Conservation (phyloP, 1,284 basidiomycete species). For the Boletus subluridellus region DNA sequence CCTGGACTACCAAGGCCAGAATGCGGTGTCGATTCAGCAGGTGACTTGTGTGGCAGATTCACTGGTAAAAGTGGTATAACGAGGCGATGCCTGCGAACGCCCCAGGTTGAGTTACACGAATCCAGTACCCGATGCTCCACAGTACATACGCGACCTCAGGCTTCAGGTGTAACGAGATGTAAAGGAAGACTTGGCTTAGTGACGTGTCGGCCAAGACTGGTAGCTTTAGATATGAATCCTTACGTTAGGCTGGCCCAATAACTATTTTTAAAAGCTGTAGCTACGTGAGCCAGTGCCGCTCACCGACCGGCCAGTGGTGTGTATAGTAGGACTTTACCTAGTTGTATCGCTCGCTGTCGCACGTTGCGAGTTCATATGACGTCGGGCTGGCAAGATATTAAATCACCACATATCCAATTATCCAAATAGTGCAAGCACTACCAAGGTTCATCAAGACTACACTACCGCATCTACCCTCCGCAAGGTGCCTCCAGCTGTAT, state of each 20-base stretch:
- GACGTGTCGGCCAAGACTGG: too few relatives aligned
- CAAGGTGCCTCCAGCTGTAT: slow-evolving; percentile 69
- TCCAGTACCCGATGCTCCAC: background rate
- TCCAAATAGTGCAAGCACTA: slow-evolving; percentile 8
- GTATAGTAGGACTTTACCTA: too few relatives aligned
- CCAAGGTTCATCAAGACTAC: slow-evolving; percentile 8
- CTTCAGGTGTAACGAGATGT: background rate
- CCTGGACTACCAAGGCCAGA: background rate
- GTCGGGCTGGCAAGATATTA: slow-evolving; percentile 2
- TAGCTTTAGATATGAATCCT: too few relatives aligned
- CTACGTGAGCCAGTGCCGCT: too few relatives aligned
- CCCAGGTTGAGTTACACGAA: background rate
- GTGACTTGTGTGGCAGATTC: background rate
- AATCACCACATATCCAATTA: slow-evolving; percentile 19
- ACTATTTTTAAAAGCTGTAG: too few relatives aligned
- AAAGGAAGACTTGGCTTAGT: too few relatives aligned
- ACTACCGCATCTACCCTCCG: slow-evolving; percentile 6
- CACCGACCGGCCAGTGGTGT: too few relatives aligned
- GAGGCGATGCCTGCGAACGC: background rate
- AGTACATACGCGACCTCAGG: background rate
- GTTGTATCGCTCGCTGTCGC: background rate
- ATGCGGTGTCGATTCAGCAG: background rate
- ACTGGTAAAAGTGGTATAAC: background rate
- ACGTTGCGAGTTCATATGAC: background rate
- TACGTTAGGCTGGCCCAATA: too few relatives aligned